Percentiles rank a stretch among this genome's conserved stretches.
Evolutionary conservation across 2,329 filamentous ascomycete species (phyloP).

Genomic region (Colletotrichum acutatum): DNA sequence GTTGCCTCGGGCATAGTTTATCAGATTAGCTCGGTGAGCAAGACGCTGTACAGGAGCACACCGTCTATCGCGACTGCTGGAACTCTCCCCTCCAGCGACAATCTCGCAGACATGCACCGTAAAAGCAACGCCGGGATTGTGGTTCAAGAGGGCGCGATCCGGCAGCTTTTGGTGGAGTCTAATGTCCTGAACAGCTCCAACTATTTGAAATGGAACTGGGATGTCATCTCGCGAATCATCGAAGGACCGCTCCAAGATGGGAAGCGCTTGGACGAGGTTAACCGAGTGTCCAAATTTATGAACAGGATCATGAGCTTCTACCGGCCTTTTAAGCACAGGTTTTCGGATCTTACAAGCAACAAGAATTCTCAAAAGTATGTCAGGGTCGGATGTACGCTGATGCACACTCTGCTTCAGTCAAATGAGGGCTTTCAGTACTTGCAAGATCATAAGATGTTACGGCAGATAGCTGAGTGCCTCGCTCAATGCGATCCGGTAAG

Average conservation of each 20-base stretch:
- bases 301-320: constrained; percentile 96
- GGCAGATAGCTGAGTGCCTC: constrained; percentile 94
- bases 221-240: constrained; percentile 88
- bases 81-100: constrained; percentile 54
- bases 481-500: constrained; percentile 91
- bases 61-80: constrained; percentile 49
- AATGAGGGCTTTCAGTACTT: constrained; percentile 87
- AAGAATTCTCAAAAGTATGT: constrained; percentile 96
- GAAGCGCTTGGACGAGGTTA: constrained; percentile 92
- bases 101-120: constrained; percentile 67
- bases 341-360: constrained; percentile 89
- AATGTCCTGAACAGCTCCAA: constrained; percentile 90
- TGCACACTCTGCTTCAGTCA: constrained; percentile 87
- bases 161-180: constrained; percentile 77
- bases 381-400: constrained; percentile 85
- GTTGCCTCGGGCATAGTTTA: constrained; percentile 92
- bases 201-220: constrained; percentile 97
- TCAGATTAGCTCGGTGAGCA: constrained; percentile 96
- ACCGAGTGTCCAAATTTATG: constrained; percentile 95
- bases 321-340: constrained; percentile 95
- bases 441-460: constrained; percentile 89
- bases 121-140: constrained; percentile 59
- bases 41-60: constrained; percentile 86
- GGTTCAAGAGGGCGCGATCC: constrained; percentile 71
- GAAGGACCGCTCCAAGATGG: constrained; percentile 92